phyloP scores from a whole-genome alignment of 176 grass and related monocot species.

The Panicum miliaceum region DNA sequence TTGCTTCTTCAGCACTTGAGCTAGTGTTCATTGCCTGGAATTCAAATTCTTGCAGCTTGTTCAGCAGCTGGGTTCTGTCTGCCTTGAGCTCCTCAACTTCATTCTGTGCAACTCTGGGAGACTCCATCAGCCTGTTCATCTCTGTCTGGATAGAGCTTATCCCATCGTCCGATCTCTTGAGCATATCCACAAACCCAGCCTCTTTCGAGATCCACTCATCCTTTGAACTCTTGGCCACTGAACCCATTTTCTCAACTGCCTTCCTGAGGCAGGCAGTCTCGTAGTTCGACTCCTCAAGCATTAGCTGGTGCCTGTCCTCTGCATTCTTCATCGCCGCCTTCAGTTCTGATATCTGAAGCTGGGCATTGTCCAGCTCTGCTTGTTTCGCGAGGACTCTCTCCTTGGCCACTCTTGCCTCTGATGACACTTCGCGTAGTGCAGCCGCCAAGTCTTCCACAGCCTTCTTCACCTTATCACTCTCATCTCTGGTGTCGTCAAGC shows the following conservation, averaged over 20 bases:
- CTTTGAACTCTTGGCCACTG: slow-evolving; percentile 53
- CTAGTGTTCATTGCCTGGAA: slow-evolving; percentile 37
- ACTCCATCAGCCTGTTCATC: slow-evolving; percentile 55
- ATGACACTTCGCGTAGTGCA: slow-evolving; percentile 62
- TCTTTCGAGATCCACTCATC: slow-evolving; percentile 69
- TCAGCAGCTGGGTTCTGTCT: slow-evolving; percentile 51
- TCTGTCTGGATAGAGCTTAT: slow-evolving; percentile 49
- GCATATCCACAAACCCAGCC: slow-evolving; percentile 49
- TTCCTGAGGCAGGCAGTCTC: slow-evolving; percentile 50
- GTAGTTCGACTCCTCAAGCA: slow-evolving; percentile 50
- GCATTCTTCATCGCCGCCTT: slow-evolving; percentile 43
- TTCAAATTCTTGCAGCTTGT: slow-evolving; percentile 53
- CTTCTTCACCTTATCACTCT: slow-evolving; percentile 69
- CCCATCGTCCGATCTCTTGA: slow-evolving; percentile 69
- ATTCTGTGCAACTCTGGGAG: slow-evolving; percentile 58
- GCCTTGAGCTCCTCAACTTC: slow-evolving; percentile 58
- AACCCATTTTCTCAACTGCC: slow-evolving; percentile 58
- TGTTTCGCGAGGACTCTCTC: slow-evolving; percentile 62
- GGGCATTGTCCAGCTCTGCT: slow-evolving; percentile 53
- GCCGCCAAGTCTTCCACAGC: slow-evolving; percentile 61
- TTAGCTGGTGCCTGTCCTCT: slow-evolving; percentile 51
- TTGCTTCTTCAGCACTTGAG: slow-evolving; percentile 50
- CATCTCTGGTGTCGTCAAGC: slow-evolving; percentile 51
- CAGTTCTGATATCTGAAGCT: slow-evolving; percentile 56
- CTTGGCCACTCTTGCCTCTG: slow-evolving; percentile 71